These are phyloP conservation scores for Calycina herbarum DNA, from an alignment of 2,329 filamentous ascomycete genomes.

Conservation along the genomic window DNA sequence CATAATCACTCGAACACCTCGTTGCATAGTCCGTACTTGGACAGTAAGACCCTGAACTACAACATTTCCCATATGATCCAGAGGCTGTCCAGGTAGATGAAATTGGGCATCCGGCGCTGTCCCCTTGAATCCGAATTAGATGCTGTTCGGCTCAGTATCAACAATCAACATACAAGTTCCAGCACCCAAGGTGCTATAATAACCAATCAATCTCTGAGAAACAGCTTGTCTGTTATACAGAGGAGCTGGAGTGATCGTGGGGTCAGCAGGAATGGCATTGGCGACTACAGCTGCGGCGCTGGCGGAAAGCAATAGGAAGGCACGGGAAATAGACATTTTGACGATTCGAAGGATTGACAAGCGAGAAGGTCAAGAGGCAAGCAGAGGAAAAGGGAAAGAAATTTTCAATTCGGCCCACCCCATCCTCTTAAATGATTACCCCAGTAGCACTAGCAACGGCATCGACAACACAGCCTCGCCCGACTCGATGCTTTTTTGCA, in stretches of 20 bases:
- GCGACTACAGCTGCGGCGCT: constrained; percentile 1
- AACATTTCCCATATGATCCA: constrained; percentile 11
- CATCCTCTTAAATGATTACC: constrained; percentile 1
- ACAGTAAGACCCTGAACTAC: constrained; percentile 1
- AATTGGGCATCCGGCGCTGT: not conserved
- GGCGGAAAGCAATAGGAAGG: constrained; percentile 3
- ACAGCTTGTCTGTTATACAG: constrained; percentile 7
- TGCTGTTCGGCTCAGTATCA: not conserved
- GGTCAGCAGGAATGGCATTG: constrained; percentile 5
- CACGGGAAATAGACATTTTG: constrained; percentile 12
- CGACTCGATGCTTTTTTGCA: constrained; percentile 7
- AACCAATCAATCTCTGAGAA: constrained; percentile 11
- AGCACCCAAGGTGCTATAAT: constrained; percentile 9
- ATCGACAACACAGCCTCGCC: constrained; percentile 9
- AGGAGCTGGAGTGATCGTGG: constrained; percentile 5
- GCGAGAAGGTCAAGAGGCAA: not conserved
- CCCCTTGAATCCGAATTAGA: constrained; percentile 5
- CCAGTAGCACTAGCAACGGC: not conserved
- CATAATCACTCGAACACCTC: constrained; percentile 9
- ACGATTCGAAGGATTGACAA: not conserved
- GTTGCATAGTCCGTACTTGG: constrained; percentile 7
- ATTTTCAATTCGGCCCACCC: not conserved
- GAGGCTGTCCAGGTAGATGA: constrained; percentile 11
- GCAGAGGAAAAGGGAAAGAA: not conserved
- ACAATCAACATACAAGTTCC: constrained; percentile 12